Conservation (phyloP, 371 early-diverging fungal species). For the Coemansia sp. region DNA sequence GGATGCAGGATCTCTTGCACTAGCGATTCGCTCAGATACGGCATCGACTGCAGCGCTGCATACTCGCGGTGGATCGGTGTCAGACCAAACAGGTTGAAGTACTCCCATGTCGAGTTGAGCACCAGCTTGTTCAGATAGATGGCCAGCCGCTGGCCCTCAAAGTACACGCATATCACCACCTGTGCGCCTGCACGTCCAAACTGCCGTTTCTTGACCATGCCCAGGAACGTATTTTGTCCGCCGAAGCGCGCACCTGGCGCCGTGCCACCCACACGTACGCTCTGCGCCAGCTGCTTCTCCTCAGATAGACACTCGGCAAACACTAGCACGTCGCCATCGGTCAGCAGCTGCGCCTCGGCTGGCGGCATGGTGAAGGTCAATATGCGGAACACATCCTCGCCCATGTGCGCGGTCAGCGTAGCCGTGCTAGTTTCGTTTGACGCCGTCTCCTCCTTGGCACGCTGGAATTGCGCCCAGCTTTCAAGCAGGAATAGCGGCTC, state of each 20-base stretch:
- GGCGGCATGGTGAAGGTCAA: constrained; percentile 55
- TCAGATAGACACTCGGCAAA: constrained; percentile 20
- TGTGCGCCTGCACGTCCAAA: constrained; percentile 46
- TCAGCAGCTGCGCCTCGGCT: constrained; percentile 44
- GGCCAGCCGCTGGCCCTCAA: constrained; percentile 46
- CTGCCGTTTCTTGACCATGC: constrained; percentile 59
- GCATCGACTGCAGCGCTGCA: constrained; percentile 67
- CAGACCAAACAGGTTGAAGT: constrained; percentile 54
- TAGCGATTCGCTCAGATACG: constrained; percentile 59
- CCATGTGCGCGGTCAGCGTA: constrained; percentile 56
- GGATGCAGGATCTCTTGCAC: constrained; percentile 67
- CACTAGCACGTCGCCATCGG: constrained; percentile 54
- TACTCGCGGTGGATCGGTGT: constrained; percentile 87
- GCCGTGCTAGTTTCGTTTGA: constrained; percentile 53
- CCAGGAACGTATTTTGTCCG: constrained; percentile 55
- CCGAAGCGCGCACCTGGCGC: constrained; percentile 14
- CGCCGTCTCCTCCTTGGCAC: constrained; percentile 65
- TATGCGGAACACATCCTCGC: constrained; percentile 77
- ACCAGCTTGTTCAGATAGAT: constrained; percentile 17
- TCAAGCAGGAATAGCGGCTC: constrained; percentile 85
- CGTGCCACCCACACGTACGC: constrained; percentile 3
- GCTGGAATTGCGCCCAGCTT: constrained; percentile 78
- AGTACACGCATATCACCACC: constrained; percentile 55
- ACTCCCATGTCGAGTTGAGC: constrained; percentile 52
- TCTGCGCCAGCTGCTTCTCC: constrained; percentile 16